A percentile compares a stretch with the other conserved stretches of the same genome.
Evolutionary conservation across 2,329 filamentous ascomycete species (phyloP).

Genomic region (Ophiocordyceps camponoti-saundersi): DNA sequence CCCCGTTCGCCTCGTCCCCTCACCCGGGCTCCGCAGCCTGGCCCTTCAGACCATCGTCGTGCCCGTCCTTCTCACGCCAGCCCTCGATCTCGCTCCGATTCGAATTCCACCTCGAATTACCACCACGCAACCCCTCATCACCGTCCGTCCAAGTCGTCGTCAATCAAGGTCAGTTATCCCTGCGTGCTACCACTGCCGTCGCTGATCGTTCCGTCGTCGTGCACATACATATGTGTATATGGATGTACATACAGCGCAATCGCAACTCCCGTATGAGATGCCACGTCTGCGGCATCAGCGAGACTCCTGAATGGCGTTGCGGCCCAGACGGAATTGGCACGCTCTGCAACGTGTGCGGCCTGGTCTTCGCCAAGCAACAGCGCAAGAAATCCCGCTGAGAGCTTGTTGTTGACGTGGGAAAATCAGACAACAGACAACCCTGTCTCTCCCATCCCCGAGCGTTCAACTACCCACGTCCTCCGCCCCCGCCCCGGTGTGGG

Average conservation of each 20-base stretch:
- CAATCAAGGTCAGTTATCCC: neutral
- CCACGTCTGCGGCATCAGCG: constrained; percentile 44
- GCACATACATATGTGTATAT: no score
- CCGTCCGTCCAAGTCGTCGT: neutral
- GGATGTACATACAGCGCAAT: neutral
- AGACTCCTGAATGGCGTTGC: constrained; percentile 61
- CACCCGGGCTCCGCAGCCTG: neutral
- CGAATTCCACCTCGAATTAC: neutral
- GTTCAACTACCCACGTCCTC: neutral
- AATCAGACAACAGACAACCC: no score
- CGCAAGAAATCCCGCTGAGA: neutral
- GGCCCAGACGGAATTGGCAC: constrained; percentile 59
- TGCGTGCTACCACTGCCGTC: neutral
- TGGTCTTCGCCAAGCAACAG: constrained; percentile 22
- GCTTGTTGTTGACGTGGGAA: no score
- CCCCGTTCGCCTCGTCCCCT: neutral
- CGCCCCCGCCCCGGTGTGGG: neutral
- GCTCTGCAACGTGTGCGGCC: constrained; percentile 56
- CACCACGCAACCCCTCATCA: neutral
- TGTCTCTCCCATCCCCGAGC: no score
- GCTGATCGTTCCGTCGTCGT: no score
- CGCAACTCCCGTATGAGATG: constrained; percentile 9
- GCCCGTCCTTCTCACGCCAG: neutral
- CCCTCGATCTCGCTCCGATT: neutral
- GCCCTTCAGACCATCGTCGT: neutral